phyloP scores from a whole-genome alignment of 805 yeast genomes.

The Kodamaea kakaduensis region DNA sequence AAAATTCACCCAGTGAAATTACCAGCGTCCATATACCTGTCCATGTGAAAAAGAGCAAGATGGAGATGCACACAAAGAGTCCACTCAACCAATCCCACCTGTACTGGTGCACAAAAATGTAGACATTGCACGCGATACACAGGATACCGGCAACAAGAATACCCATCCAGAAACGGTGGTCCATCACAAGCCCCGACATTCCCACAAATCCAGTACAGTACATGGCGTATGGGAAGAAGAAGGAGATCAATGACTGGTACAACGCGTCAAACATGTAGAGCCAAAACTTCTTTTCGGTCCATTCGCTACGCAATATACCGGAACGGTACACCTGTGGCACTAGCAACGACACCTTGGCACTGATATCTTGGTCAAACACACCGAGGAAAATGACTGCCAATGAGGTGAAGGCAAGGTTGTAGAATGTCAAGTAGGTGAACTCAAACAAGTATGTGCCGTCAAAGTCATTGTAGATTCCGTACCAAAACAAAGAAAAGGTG shows the following conservation, averaged over 20 bases:
- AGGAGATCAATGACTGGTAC: conserved; percentile 67
- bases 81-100: conserved; percentile 76
- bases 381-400: conserved; percentile 73
- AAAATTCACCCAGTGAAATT: conserved; percentile 52
- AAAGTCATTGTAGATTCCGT: conserved; percentile 60
- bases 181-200: conserved; percentile 53
- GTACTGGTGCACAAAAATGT: conserved; percentile 62
- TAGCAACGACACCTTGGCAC: conserved; percentile 57
- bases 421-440: conserved; percentile 73
- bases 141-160: conserved; percentile 56
- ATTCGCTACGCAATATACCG: conserved; percentile 62
- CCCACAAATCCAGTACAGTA: conserved; percentile 40
- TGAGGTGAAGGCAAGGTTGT: conserved; percentile 78
- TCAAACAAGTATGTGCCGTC: conserved; percentile 78
- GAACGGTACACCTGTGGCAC: conserved; percentile 68
- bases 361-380: conserved; percentile 71
- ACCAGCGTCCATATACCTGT: conserved; percentile 72
- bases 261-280: conserved; percentile 65
- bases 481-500: conserved; percentile 75
- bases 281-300: conserved; percentile 58
- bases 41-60: conserved; percentile 64
- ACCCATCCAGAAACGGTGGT: conserved; percentile 73
- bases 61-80: conserved; percentile 50
- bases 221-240: conserved; percentile 61
- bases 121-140: conserved; percentile 61